These are phyloP conservation scores for Styphnolobium japonicum DNA, from an alignment of 306 rosid genomes.

Conservation along the genomic window DNA sequence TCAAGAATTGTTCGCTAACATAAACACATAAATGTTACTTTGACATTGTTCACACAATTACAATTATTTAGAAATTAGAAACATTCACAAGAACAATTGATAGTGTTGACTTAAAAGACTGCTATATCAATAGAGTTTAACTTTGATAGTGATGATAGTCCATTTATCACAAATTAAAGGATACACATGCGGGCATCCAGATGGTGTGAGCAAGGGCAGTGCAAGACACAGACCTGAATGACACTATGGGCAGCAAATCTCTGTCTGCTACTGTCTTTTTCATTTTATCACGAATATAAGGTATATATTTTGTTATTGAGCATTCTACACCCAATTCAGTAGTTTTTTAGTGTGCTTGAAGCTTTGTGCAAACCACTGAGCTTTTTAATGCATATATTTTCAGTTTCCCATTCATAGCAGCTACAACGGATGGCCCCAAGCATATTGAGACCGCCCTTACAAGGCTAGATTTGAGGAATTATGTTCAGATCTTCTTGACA, in stretches of 20 bases:
- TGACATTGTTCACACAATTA: too few species aligned
- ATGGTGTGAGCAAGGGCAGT: background rate
- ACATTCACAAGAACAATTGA: too few species aligned
- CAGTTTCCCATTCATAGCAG: conserved; percentile 96
- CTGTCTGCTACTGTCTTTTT: conserved; percentile 55
- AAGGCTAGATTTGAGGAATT: conserved; percentile 91
- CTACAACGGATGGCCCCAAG: conserved; percentile 93
- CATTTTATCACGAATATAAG: conserved; percentile 90
- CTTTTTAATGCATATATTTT: background rate
- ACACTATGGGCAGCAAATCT: conserved; percentile 95
- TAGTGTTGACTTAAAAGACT: background rate
- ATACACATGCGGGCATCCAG: background rate
- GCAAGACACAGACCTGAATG: conserved; percentile 68
- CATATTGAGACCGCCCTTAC: conserved; percentile 94
- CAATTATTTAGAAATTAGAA: too few species aligned
- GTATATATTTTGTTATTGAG: conserved; percentile 26
- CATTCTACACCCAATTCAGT: too few species aligned
- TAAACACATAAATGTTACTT: too few species aligned
- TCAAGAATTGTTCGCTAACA: too few species aligned
- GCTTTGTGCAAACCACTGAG: background rate
- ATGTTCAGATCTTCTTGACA: conserved; percentile 91
- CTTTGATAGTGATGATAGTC: background rate
- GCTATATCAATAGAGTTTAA: background rate
- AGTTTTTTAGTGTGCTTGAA: background rate
- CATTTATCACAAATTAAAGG: background rate